A percentile compares a stretch with the other conserved stretches of the same genome.
Evolutionary conservation across 805 yeast genomes (phyloP).

Genomic region (Lipomyces anomalus): DNA sequence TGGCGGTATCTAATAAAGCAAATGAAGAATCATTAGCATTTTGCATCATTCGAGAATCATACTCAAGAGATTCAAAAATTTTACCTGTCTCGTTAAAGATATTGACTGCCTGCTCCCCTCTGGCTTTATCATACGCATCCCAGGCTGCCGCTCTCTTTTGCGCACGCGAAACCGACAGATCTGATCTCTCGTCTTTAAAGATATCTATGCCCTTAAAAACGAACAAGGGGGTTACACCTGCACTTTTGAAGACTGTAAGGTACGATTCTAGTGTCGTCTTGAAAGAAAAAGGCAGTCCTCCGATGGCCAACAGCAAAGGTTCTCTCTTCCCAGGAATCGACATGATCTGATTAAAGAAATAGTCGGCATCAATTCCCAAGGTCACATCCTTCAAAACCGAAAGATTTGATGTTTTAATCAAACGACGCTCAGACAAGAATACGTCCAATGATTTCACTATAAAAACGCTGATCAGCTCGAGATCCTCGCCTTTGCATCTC

Average conservation of each 20-base stretch:
- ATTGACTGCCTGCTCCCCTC: conserved; percentile 30
- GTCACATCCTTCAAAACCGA: conserved; percentile 60
- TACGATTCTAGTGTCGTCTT: conserved; percentile 54
- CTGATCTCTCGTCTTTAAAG: conserved; percentile 20
- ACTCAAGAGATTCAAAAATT: background rate
- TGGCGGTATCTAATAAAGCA: conserved; percentile 9
- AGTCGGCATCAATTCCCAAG: conserved; percentile 79
- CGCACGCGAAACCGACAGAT: conserved; percentile 18
- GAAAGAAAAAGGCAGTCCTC: conserved; percentile 70
- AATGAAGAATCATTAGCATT: background rate
- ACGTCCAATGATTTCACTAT: conserved; percentile 13
- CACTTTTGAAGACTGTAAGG: conserved; percentile 52
- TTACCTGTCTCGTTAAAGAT: conserved; percentile 29
- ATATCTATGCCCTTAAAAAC: conserved; percentile 56
- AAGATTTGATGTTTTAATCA: conserved; percentile 56
- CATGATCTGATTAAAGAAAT: conserved; percentile 61
- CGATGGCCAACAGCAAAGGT: conserved; percentile 66
- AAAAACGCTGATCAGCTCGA: too few relatives aligned
- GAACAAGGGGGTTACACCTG: conserved; percentile 69
- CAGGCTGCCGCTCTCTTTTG: conserved; percentile 41
- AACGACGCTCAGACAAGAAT: conserved; percentile 59
- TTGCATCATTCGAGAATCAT: background rate
- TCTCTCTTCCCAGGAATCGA: conserved; percentile 51
- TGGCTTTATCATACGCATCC: conserved; percentile 36
- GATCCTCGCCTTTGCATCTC: too few relatives aligned